A percentile compares a stretch with the other conserved stretches of the same genome.
phyloP scores from a whole-genome alignment of 805 yeast genomes.

The Ogataea trehalophila region DNA sequence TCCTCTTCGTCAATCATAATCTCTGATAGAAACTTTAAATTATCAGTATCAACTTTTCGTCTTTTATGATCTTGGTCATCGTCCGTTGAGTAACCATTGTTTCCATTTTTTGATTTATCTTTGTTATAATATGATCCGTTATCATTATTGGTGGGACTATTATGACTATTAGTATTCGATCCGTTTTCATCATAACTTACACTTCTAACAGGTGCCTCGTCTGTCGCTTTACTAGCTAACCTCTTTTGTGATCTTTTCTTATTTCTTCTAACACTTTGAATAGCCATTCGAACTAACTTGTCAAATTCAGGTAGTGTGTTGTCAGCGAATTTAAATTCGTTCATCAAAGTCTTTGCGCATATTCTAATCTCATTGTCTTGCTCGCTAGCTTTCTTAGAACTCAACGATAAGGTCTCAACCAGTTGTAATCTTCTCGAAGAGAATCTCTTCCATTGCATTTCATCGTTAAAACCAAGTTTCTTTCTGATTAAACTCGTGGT shows the following conservation, averaged over 20 bases:
- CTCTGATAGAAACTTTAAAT: conserved; percentile 22
- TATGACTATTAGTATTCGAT: not conserved
- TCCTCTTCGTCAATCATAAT: conserved; percentile 23
- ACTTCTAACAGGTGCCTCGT: conserved; percentile 3
- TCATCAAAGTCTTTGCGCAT: conserved; percentile 72
- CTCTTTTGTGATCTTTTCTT: conserved; percentile 59
- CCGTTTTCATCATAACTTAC: not conserved
- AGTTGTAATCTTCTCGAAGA: conserved; percentile 86
- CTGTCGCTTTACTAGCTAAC: conserved; percentile 20
- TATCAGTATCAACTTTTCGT: conserved; percentile 15
- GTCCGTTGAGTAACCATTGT: not conserved
- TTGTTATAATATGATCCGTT: not conserved
- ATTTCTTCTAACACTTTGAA: conserved; percentile 88
- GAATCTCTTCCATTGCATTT: conserved; percentile 80
- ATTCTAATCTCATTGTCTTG: conserved; percentile 78
- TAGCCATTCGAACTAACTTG: conserved; percentile 85
- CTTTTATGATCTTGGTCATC: conserved; percentile 1
- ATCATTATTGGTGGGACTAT: not conserved
- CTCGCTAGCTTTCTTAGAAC: conserved; percentile 78
- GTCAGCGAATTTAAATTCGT: conserved; percentile 69
- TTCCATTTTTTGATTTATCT: no score
- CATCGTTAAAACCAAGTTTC: conserved; percentile 73
- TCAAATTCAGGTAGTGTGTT: conserved; percentile 70
- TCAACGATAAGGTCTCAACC: conserved; percentile 64
- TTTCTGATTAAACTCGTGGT: conserved; percentile 43